Percentiles rank a stretch among this genome's conserved stretches.
Evolutionary conservation across 148 eudicot genomes (phyloP).

Genomic region (Camellia lanceoleosa): DNA sequence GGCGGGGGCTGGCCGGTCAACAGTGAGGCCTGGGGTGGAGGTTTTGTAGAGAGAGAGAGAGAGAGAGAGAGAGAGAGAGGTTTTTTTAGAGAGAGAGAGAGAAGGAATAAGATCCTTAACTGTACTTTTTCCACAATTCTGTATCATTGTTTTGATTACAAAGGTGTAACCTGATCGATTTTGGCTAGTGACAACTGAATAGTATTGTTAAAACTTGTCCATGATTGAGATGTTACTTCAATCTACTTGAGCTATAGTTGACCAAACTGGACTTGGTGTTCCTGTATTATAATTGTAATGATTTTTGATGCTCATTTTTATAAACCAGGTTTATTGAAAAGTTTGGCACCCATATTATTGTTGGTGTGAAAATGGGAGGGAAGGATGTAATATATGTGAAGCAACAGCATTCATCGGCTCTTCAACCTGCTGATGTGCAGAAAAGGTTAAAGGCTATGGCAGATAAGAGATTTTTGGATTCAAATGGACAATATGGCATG

Average conservation of each 20-base stretch:
- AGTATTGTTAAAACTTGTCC: neutral
- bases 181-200: neutral
- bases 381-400: constrained; percentile 90
- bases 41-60: no score
- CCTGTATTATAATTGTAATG: neutral
- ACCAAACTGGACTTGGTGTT: neutral
- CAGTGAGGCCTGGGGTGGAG: no score
- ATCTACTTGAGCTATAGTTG: constrained; percentile 4
- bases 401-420: constrained; percentile 85
- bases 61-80: no score
- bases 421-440: constrained; percentile 91
- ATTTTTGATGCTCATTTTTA: constrained; percentile 10
- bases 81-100: no score
- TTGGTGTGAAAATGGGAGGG: constrained; percentile 97
- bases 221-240: neutral
- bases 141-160: neutral
- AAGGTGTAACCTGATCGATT: neutral
- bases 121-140: no score
- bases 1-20: no score
- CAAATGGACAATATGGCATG: constrained; percentile 47
- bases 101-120: no score
- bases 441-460: constrained; percentile 80
- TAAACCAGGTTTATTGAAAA: constrained; percentile 75
- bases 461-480: constrained; percentile 72
- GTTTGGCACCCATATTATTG: constrained; percentile 93